phyloP scores from a whole-genome alignment of 2,329 filamentous ascomycete genomes.

The Fusarium dimerum region DNA sequence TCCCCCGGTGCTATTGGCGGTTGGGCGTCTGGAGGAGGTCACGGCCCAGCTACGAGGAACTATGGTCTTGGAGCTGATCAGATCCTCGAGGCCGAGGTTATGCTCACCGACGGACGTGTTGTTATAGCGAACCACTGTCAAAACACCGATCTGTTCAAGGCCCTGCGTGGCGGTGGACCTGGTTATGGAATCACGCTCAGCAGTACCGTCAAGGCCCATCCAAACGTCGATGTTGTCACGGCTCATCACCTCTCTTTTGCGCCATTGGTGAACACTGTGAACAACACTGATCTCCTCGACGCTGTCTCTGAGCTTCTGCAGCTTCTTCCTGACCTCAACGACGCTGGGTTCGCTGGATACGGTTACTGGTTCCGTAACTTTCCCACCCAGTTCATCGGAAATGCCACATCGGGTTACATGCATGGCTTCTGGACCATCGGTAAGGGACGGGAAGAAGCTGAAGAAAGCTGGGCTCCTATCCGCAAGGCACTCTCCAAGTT shows the following conservation, averaged over 20 bases:
- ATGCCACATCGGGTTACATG: slow-evolving; percentile 14
- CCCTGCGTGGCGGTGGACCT: slow-evolving; percentile 15
- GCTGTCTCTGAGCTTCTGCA: slow-evolving; percentile 6
- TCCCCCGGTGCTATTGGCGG: slow-evolving; percentile 17
- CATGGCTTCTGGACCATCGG: slow-evolving; percentile 15
- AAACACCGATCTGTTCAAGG: slow-evolving; percentile 15
- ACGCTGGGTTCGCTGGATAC: slow-evolving; percentile 18
- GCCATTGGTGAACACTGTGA: slow-evolving; percentile 9
- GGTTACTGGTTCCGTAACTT: slow-evolving; percentile 19
- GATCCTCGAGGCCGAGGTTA: slow-evolving; percentile 16
- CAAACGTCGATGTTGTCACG: slow-evolving; percentile 11
- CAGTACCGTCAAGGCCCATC: slow-evolving; percentile 15
- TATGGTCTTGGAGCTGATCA: slow-evolving; percentile 17
- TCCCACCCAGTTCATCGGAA: slow-evolving; percentile 5
- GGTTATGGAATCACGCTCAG: slow-evolving; percentile 14
- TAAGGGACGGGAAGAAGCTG: slow-evolving; percentile 2
- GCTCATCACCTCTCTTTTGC: slow-evolving; percentile 9
- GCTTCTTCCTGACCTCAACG: slow-evolving; percentile 14
- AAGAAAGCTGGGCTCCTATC: slow-evolving; percentile 6
- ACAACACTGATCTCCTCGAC: slow-evolving; percentile 8
- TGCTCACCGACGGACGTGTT: slow-evolving; percentile 10
- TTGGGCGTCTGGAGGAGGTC: slow-evolving; percentile 15
- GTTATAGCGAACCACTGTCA: slow-evolving; percentile 13
- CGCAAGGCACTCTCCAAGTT: slow-evolving; percentile 5
- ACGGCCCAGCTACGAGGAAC: slow-evolving; percentile 17